Percentiles rank a stretch among this genome's conserved stretches.
Evolutionary conservation across 192 early-diverging fungal species (phyloP).

Genomic region (Phycomyces nitens): DNA sequence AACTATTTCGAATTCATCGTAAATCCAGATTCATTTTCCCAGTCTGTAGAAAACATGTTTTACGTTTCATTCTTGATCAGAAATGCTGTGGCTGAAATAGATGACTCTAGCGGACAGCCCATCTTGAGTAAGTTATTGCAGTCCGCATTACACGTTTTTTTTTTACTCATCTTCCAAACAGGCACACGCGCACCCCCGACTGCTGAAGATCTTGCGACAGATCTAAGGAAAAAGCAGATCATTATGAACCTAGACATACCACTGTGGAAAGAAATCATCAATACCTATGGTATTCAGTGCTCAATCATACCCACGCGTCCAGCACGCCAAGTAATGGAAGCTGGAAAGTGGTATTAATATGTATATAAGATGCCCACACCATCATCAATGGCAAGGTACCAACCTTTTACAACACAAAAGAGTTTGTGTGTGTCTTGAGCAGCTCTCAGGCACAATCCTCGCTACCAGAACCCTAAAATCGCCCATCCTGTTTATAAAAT

Average conservation of each 20-base stretch:
- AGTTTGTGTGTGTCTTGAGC: too few species aligned
- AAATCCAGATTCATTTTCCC: slow-evolving; percentile 87
- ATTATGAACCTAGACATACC: slow-evolving; percentile 69
- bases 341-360: not conserved
- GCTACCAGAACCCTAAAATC: too few species aligned
- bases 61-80: slow-evolving; percentile 94
- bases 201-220: slow-evolving; percentile 59
- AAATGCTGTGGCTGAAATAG: slow-evolving; percentile 76
- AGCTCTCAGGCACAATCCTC: too few species aligned
- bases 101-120: slow-evolving; percentile 66
- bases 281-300: slow-evolving; percentile 57
- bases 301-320: slow-evolving; percentile 62
- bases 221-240: slow-evolving; percentile 74
- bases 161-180: too few species aligned
- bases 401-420: too few species aligned
- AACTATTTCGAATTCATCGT: slow-evolving; percentile 85
- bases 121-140: slow-evolving; percentile 37
- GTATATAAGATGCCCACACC: too few species aligned
- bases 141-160: too few species aligned
- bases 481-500: too few species aligned
- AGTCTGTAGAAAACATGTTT: slow-evolving; percentile 96
- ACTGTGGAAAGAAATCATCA: slow-evolving; percentile 67
- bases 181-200: slow-evolving; percentile 64
- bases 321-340: not conserved
- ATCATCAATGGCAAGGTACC: too few species aligned